Base-by-base conservation (phyloP, 768 basidiomycete species). In the Kwoniella mangroviensis region DNA sequence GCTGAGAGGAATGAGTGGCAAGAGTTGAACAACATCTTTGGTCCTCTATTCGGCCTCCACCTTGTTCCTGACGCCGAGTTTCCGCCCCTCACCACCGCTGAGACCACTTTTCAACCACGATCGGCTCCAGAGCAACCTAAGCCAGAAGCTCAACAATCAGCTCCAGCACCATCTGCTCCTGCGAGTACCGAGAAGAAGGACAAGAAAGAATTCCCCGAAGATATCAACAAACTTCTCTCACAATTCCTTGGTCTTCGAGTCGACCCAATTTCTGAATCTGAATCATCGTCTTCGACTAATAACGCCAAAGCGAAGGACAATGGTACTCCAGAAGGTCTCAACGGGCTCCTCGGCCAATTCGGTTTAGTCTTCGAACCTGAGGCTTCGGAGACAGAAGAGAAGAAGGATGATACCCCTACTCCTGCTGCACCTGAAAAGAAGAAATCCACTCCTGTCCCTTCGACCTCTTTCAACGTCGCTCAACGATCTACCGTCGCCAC, bases 211-310 rank as follows among this genome's bases (percentile, higher is more conserved):
- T 22, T 45, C 13, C 77, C 79, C n/a, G 62, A 73, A 26, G 67
- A 74, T 43, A 53, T 81, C 65, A 81, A 79, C 76, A 62, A 75
- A 51, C 68, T 81, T 24, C 73, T 81, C 57, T 75, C 73, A 21
- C 71, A 74, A 17, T 77, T 77, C 69, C 70, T 79, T 51, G 79
- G 79, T 63, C 73, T 81, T 21, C 71, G 70, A 42, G 74, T 81
- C 60, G 75, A 77, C 54, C 77, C 75, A 26, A 34, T 72, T 26
- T 42, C 54, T 42, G 66, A 73, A 22, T 52, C 45, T 24, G 62
- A 72, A 9, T 19, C 52, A 1, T 54, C 61, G 12, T 26, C 67
- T 22, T 53, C 63, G 28, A 58, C 43, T 2, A 43, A 41, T 21
- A 24, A 53, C 22, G 61, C 52, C 24, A 66, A 59, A 34, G 26